A percentile compares a stretch with the other conserved stretches of the same genome.
These are phyloP conservation scores for Pinus tabuliformis DNA, from an alignment of 75 land plant species.

Conservation along the genomic window DNA sequence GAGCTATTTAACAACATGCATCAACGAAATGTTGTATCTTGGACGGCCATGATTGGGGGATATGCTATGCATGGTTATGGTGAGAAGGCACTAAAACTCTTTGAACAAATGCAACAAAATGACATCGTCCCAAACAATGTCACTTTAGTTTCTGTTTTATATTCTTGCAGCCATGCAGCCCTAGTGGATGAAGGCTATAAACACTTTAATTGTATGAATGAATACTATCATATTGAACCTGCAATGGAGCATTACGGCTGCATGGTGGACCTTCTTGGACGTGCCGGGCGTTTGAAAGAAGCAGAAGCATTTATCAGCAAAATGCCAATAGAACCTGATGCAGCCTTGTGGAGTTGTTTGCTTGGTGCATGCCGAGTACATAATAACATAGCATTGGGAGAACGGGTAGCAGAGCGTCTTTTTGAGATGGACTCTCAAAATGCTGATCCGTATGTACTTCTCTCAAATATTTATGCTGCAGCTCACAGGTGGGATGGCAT, in stretches of 20 bases:
- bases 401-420: slow-evolving; percentile 27
- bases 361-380: slow-evolving; percentile 45
- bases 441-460: slow-evolving; percentile 39
- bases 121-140: slow-evolving; percentile 36
- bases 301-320: slow-evolving; percentile 24
- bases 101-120: slow-evolving; percentile 41
- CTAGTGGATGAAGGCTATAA: slow-evolving; percentile 38
- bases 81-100: slow-evolving; percentile 23
- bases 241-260: slow-evolving; percentile 36
- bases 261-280: slow-evolving; percentile 56
- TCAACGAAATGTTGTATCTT: too few relatives aligned
- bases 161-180: slow-evolving; percentile 55
- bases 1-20: too few relatives aligned
- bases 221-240: slow-evolving; percentile 8
- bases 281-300: slow-evolving; percentile 43
- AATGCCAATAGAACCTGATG: slow-evolving; percentile 21
- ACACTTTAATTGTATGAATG: slow-evolving; percentile 36
- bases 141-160: slow-evolving; percentile 45
- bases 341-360: slow-evolving; percentile 22
- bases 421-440: slow-evolving; percentile 41
- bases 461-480: too few relatives aligned
- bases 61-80: slow-evolving; percentile 37
- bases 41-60: too few relatives aligned
- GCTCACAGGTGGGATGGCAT: too few relatives aligned
- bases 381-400: slow-evolving; percentile 33